phyloP scores from a whole-genome alignment of 1,139 yeast genomes.

The Hemisphaericaspora xylofermentans region DNA sequence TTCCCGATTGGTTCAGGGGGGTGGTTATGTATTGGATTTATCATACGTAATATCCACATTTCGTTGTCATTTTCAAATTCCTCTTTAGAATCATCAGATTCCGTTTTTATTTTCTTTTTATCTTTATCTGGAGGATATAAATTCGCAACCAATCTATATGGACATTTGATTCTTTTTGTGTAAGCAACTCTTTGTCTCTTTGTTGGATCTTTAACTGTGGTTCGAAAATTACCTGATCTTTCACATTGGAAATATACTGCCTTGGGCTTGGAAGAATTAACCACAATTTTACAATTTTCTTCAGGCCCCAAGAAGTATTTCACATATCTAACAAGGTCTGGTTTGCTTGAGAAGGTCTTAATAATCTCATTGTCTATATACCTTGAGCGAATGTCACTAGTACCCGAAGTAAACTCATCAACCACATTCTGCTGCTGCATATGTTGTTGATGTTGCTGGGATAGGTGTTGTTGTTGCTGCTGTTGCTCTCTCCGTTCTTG shows the following conservation, averaged over 20 bases:
- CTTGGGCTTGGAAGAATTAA: conserved; percentile 49
- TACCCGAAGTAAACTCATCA: conserved; percentile 15
- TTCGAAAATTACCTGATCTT: conserved; percentile 47
- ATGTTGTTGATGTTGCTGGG: conserved; percentile 13
- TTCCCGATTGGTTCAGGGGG: conserved; percentile 41
- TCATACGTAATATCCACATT: conserved; percentile 52
- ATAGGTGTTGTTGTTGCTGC: conserved; percentile 9
- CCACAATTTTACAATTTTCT: conserved; percentile 49
- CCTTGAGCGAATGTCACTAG: conserved; percentile 25
- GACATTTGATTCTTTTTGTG: conserved; percentile 51
- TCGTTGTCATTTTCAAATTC: conserved; percentile 22
- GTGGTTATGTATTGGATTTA: conserved; percentile 48
- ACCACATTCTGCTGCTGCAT: conserved; percentile 7
- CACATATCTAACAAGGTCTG: conserved; percentile 44
- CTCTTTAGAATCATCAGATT: conserved; percentile 22
- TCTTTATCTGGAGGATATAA: conserved; percentile 46
- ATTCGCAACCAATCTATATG: conserved; percentile 49
- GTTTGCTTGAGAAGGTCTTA: conserved; percentile 44
- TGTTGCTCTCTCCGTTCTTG: too few relatives aligned
- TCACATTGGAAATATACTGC: conserved; percentile 54
- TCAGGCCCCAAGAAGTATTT: conserved; percentile 43
- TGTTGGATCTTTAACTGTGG: conserved; percentile 48
- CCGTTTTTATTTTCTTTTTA: conserved; percentile 28
- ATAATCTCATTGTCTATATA: conserved; percentile 47
- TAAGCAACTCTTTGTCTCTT: conserved; percentile 53